Conservation (phyloP, 2,329 filamentous ascomycete genomes). For the Ophiostoma piceae region DNA sequence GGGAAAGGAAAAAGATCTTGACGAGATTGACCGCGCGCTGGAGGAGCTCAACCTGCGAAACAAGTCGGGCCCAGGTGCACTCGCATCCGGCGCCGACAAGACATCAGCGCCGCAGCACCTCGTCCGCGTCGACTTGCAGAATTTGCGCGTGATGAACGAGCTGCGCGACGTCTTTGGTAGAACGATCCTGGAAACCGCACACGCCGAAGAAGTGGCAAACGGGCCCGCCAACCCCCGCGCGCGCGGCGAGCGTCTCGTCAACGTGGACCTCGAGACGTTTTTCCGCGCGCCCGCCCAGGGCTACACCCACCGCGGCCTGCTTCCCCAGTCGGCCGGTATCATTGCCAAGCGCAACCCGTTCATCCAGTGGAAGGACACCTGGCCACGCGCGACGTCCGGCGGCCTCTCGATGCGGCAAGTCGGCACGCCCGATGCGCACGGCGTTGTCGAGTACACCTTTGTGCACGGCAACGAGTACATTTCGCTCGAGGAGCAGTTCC, state of each 20-base stretch:
- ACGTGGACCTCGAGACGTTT: conserved; percentile 52
- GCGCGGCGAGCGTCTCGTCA: conserved; percentile 34
- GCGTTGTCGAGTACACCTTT: conserved; percentile 69
- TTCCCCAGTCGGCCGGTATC: conserved; percentile 17
- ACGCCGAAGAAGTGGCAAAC: conserved; percentile 44
- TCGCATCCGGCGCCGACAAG: background rate
- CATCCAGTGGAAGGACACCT: conserved; percentile 79
- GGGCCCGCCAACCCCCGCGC: conserved; percentile 25
- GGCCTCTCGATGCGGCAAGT: conserved; percentile 67
- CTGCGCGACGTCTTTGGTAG: conserved; percentile 64
- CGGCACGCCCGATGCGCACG: conserved; percentile 24
- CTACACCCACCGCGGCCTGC: conserved; percentile 8
- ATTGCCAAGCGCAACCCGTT: conserved; percentile 75
- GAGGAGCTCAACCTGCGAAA: conserved; percentile 38
- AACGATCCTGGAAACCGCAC: conserved; percentile 52
- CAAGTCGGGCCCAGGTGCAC: background rate
- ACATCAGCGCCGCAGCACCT: background rate
- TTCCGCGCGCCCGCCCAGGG: conserved; percentile 34
- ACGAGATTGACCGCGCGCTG: conserved; percentile 54
- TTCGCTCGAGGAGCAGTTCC: conserved; percentile 68
- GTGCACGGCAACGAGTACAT: conserved; percentile 71
- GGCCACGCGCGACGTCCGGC: conserved; percentile 72
- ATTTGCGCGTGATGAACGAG: conserved; percentile 77
- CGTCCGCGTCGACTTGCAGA: background rate
- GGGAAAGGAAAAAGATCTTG: conserved; percentile 32